Evolutionary conservation across 139 green algal species (phyloP), one percentile per base, ranked within the genome.

Genomic region (Chlamydomonas incerta): DNA sequence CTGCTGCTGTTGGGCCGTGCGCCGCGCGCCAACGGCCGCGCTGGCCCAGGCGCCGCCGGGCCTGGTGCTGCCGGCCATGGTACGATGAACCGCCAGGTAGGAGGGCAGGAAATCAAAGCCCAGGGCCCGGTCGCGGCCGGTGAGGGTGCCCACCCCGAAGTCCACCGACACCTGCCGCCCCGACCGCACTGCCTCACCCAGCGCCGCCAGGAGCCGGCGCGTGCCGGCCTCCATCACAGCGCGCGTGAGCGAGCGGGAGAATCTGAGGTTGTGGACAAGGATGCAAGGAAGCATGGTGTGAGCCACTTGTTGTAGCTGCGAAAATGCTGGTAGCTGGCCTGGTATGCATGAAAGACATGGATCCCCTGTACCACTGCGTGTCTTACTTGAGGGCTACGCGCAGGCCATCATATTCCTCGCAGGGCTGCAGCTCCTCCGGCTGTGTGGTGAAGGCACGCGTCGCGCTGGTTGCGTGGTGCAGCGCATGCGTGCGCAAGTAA

Each of bases 301-400:
- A 29, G 33, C 6, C 33, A 52, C 23, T n/a, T 11, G 23, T 9
- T 11, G 14, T n/a, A 67, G 6, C 23, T 15, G 60, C 60, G 18
- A 29, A 11, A 37, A 2, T 35, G n/a, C 34, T 14, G 6, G 1
- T 21, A 28, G 69, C 15, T 74, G 3, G 37, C 15, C 4, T 65
- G 11, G 57, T 57, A 14, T 57, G 50, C 50, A 57, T 14, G 17
- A 65, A 65, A 14, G 15, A 4, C 3, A 3, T 29, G 57, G 57
- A 1, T 1, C 37, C 24, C 8, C 20, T n/a, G 10, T 52, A 6
- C 34, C 4, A 47, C 5, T 13, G 14, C 33, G 34, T 3, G 52
- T 5, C 76, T 31, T 74, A 83, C 77, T 83, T 83, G 77, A 83
- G 68, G 18, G 77, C 77, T 6, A 83, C 33, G 20, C 68, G 71